Base-by-base conservation (phyloP, 331 rosid species). In the Malus hybrid region DNA sequence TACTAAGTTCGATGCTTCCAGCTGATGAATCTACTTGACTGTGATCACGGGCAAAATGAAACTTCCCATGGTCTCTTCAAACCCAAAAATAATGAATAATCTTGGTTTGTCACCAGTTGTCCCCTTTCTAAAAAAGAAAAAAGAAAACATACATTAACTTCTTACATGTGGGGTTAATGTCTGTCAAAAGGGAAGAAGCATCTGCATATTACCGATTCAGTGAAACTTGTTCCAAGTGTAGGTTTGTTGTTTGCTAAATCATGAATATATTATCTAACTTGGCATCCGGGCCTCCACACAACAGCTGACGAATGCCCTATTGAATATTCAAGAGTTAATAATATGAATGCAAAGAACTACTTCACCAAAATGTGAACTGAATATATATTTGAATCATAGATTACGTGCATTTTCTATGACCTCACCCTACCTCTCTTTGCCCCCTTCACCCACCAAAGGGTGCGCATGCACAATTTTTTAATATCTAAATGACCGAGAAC, bases 61-160 rank as follows among this genome's bases (percentile, higher is more conserved):
- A 39, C 44, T 8, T 1, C 12, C 1, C 46, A 39, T 39, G 9
- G 0, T 3, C 46, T 39, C 12, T 39, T 4, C 4, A 0, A 9
- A 39, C 12, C 4, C 4, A 39, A 39, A 39, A 39, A 39, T 39
- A 39, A 1, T 10, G 4, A 39, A 39, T 39, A 39, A 39, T 39
- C 0, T 0, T 39, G 4, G 1, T 0, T 39, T 39, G 1, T 3
- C 46, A 39, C 1, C 46, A 39, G 0, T 39, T 39, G 0, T 39
- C 0, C 12, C 1, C 0, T 39, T 9, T 39, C 11, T 8, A 9
- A 8, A 34, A 36, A 7, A 36, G 0, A 8, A 3, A 39, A 0
- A 36, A 36, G 1, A 36, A 36, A 36, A 36, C 11, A 36, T 8
- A 36, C 11, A 4, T 39, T 39, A 39, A 9, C 46, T 50, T 50